Evolutionary conservation across 1,139 yeast genomes (phyloP).

Genomic region (Yamadazyma epiphylla): DNA sequence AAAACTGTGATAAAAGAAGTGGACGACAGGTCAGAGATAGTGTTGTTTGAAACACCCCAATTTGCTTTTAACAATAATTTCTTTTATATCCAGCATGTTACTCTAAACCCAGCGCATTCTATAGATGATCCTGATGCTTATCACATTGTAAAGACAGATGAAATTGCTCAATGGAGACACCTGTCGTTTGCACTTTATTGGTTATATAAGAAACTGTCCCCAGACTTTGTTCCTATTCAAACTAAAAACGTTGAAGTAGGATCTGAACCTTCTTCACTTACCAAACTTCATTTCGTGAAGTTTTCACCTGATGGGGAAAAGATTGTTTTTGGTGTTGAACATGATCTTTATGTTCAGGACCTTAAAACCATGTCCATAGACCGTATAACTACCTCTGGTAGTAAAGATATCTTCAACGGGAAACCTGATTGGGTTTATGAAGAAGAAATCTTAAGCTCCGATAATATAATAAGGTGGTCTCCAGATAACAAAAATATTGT

Average conservation of each 20-base stretch:
- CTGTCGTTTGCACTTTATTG: conserved; percentile 39
- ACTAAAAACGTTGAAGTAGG: conserved; percentile 12
- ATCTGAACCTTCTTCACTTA: conserved; percentile 10
- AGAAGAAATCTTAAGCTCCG: conserved; percentile 74
- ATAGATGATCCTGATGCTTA: conserved; percentile 19
- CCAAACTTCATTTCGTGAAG: conserved; percentile 38
- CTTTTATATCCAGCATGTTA: conserved; percentile 25
- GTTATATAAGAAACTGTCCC: conserved; percentile 23
- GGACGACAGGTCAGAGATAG: conserved; percentile 7
- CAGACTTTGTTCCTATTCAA: conserved; percentile 23
- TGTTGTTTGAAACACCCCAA: conserved; percentile 20
- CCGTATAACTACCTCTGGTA: conserved; percentile 68
- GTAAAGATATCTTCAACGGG: conserved; percentile 68
- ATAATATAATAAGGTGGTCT: conserved; percentile 84
- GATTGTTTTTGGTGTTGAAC: conserved; percentile 32
- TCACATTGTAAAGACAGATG: conserved; percentile 36
- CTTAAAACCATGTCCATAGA: conserved; percentile 19
- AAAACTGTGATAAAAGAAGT: background rate
- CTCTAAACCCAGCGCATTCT: conserved; percentile 31
- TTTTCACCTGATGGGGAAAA: conserved; percentile 38
- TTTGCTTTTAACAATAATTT: conserved; percentile 33
- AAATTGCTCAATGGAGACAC: conserved; percentile 36
- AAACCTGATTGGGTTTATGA: conserved; percentile 97
- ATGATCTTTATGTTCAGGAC: conserved; percentile 40
- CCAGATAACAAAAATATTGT: conserved; percentile 64